Percentiles rank a stretch among this genome's conserved stretches.
Evolutionary conservation across 2,329 filamentous ascomycete species (phyloP).

Genomic region (Venturiaceae sp.): DNA sequence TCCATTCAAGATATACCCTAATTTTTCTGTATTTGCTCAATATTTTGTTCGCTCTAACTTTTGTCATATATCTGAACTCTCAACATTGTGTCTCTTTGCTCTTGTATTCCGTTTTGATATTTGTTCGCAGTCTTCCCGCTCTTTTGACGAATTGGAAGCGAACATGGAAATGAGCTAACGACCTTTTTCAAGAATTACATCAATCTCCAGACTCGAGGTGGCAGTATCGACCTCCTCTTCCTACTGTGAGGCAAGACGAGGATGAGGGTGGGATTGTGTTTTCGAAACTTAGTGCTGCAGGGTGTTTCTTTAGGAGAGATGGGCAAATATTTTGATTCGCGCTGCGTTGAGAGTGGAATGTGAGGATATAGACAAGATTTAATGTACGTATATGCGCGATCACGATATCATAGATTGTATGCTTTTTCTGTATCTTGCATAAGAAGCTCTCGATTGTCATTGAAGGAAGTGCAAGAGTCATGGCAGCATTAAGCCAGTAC

Average conservation of each 20-base stretch:
- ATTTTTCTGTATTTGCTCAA: no score
- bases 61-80: not conserved
- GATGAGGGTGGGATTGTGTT: not conserved
- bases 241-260: not conserved
- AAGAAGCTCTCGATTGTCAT: no score
- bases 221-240: not conserved
- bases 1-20: not conserved
- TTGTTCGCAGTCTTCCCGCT: not conserved
- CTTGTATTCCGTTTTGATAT: no score
- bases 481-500: no score
- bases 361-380: not conserved
- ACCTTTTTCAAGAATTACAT: not conserved
- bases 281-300: not conserved
- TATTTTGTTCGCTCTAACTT: not conserved
- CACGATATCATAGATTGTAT: not conserved
- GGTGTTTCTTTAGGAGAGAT: constrained; percentile 7
- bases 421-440: not conserved
- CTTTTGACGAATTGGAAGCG: not conserved
- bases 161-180: not conserved
- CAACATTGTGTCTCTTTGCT: not conserved
- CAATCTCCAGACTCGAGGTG: not conserved
- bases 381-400: not conserved
- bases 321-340: not conserved
- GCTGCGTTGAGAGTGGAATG: not conserved
- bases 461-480: no score